These are phyloP conservation scores for Staphylotrichum longicolle DNA, from an alignment of 495 filamentous ascomycete genomes.

Conservation along the genomic window DNA sequence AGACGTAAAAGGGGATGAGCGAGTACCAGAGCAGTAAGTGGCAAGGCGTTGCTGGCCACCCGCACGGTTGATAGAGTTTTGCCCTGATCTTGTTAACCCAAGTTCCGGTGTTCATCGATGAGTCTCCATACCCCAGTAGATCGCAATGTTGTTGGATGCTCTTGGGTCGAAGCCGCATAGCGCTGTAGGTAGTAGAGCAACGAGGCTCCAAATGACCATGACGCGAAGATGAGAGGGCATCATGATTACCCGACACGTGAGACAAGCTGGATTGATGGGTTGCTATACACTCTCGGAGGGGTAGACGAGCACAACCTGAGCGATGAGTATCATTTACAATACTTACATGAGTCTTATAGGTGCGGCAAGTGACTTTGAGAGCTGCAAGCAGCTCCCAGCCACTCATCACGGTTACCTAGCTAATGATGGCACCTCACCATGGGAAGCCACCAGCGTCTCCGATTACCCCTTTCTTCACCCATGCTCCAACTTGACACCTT, in stretches of 20 bases:
- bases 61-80: constrained; percentile 45
- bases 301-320: no score
- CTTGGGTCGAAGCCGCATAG: constrained; percentile 49
- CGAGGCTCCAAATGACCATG: constrained; percentile 5
- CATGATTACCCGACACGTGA: neutral
- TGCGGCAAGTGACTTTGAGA: no score
- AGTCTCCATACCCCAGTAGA: constrained; percentile 57
- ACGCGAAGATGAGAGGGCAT: neutral
- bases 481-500: neutral
- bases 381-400: no score
- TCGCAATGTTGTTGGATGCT: constrained; percentile 57
- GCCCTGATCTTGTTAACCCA: constrained; percentile 39
- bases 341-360: no score
- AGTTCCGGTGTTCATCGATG: neutral
- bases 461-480: neutral
- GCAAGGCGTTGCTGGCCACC: constrained; percentile 48
- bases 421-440: no score
- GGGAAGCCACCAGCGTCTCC: neutral
- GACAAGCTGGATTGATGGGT: no score
- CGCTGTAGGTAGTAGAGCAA: constrained; percentile 8
- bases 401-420: no score
- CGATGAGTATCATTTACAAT: no score
- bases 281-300: no score
- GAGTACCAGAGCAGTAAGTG: constrained; percentile 55
- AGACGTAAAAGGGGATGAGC: no score